These are phyloP conservation scores for Lactarius evosmus DNA, from an alignment of 768 basidiomycete species.

Conservation along the genomic window DNA sequence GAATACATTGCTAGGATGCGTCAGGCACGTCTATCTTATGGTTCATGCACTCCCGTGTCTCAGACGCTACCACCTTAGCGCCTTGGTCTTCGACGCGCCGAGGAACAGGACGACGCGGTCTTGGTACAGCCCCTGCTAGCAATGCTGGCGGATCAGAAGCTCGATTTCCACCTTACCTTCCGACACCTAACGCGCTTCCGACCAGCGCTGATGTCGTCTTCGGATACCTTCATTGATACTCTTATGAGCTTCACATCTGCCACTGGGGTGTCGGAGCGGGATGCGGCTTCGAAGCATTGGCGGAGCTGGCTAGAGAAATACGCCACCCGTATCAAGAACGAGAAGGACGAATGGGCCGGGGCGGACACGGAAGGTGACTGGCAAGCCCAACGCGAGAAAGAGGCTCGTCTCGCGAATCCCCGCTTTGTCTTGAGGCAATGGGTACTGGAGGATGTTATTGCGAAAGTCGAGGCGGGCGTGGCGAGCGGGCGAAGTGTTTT, in stretches of 20 bases:
- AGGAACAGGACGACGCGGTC: conserved; percentile 54
- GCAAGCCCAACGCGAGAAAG: conserved; percentile 41
- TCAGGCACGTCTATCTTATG: conserved; percentile 44
- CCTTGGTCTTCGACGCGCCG: conserved; percentile 64
- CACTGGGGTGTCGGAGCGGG: conserved; percentile 42
- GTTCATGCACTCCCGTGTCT: neutral
- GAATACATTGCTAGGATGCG: conserved; percentile 72
- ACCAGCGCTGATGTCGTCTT: conserved; percentile 35
- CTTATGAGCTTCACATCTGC: conserved; percentile 50
- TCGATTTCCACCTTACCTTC: conserved; percentile 92
- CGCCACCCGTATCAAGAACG: conserved; percentile 53
- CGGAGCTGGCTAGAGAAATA: conserved; percentile 63
- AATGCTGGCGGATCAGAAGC: conserved; percentile 62
- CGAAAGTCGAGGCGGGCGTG: conserved; percentile 62
- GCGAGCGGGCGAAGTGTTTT: conserved; percentile 63
- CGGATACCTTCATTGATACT: conserved; percentile 44
- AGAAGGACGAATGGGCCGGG: conserved; percentile 50
- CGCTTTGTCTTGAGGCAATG: conserved; percentile 93
- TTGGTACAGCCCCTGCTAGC: conserved; percentile 69
- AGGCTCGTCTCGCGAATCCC: conserved; percentile 60
- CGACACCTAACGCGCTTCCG: conserved; percentile 65
- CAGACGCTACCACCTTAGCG: conserved; percentile 46
- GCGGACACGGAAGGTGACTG: conserved; percentile 40
- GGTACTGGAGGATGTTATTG: conserved; percentile 92
- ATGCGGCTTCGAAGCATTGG: conserved; percentile 51